Evolutionary conservation across 257 asterid species (phyloP), one percentile per base, ranked within the genome.

Genomic region (Rhazya stricta): DNA sequence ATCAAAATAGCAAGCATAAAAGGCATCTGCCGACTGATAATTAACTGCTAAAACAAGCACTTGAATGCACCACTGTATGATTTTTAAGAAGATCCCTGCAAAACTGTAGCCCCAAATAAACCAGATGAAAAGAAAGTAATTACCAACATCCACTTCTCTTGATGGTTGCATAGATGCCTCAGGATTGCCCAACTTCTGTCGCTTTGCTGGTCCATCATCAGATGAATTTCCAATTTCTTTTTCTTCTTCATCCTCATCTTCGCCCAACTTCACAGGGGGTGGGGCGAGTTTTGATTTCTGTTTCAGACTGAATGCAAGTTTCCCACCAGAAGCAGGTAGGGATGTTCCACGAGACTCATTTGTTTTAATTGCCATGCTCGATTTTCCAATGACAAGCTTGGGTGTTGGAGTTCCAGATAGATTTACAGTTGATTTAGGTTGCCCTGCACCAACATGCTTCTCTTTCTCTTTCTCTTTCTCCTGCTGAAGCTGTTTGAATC

Each of bases 261-360:
- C 97, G 67, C 82, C 92, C 73, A 93, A 83, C 84, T 85, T 93
- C 68, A 93, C 90, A 75, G 91, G 79, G 32, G 96, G 93, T 27
- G 92, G 79, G 57, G 79, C 83, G 60, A 91, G 90, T 84, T 89
- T 93, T 39, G 97, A 87, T 76, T 90, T 93, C 76, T 87, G 97
- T 80, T 93, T 93, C 89, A 93, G 79, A 86, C 98, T 91, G 84
- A 91, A 93, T 23, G 97, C 98, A 65, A 93, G 96, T 81, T 93
- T 93, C 63, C 98, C 96, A 54, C 84, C 82, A 25, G 91, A 83
- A 78, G 90, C 68, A 79, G 83, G 75, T 80, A 84, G 88, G 53
- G 76, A 73, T 30, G 81, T 69, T 81, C 81, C 86, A 25, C 73
- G 79, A 46, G 89, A 79, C 72, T 80, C 81, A 57, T 81, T 89